Conservation (phyloP, 768 basidiomycete genomes). For the Scleroderma citrinum region DNA sequence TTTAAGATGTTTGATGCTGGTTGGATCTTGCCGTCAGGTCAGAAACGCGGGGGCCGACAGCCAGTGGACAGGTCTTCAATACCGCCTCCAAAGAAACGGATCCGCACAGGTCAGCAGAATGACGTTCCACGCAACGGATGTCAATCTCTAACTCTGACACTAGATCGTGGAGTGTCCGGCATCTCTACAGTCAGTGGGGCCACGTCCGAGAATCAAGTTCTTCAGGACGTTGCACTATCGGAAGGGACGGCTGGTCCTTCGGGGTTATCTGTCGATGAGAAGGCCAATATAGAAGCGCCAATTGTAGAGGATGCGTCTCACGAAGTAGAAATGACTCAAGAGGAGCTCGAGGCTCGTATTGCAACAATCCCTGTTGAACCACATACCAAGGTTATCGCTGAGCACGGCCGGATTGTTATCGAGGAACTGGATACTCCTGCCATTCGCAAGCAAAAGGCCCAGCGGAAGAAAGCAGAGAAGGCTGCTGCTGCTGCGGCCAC, state of each 20-base stretch:
- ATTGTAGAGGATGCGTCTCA: constrained; percentile 11
- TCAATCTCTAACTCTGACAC: not conserved
- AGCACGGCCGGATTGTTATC: constrained; percentile 53
- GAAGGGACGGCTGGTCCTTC: constrained; percentile 25
- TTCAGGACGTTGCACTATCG: constrained; percentile 18
- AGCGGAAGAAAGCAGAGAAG: constrained; percentile 39
- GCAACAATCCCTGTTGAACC: constrained; percentile 23
- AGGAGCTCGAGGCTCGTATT: constrained; percentile 22
- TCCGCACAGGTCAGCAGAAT: constrained; percentile 36
- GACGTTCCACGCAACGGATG: not conserved
- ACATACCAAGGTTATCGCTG: constrained; percentile 25
- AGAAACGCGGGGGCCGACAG: constrained; percentile 55
- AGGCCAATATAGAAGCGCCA: constrained; percentile 10
- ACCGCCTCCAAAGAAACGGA: constrained; percentile 52
- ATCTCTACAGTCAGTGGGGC: constrained; percentile 44
- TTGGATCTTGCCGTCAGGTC: constrained; percentile 80
- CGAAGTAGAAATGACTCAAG: constrained; percentile 6
- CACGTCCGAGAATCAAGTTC: constrained; percentile 41
- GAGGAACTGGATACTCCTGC: constrained; percentile 71
- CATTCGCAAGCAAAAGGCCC: constrained; percentile 53
- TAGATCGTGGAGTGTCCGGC: constrained; percentile 35
- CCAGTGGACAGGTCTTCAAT: constrained; percentile 38
- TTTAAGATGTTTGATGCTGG: constrained; percentile 83
- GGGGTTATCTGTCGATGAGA: constrained; percentile 15
- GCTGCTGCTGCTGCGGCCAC: constrained; percentile 17